phyloP scores from a whole-genome alignment of 2,329 filamentous ascomycete genomes.

The Zymoseptoria pseudotritici region DNA sequence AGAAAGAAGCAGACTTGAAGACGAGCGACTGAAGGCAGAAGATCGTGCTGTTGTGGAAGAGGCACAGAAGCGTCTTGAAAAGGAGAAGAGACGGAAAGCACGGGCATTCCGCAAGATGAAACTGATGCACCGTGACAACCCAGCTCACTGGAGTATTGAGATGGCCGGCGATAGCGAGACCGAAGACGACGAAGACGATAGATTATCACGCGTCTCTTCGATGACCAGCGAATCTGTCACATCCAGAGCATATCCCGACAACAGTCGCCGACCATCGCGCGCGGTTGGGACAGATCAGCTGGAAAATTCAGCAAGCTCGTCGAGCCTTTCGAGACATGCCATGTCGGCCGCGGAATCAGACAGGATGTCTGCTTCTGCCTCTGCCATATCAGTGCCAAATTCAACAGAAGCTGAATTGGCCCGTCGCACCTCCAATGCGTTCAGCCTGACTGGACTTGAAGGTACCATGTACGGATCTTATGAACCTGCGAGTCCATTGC shows the following conservation, averaged over 20 bases:
- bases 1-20: slow-evolving; percentile 49
- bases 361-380: slow-evolving; percentile 10
- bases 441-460: slow-evolving; percentile 52
- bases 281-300: slow-evolving; percentile 22
- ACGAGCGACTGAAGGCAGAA: slow-evolving; percentile 36
- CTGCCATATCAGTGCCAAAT: neutral
- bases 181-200: slow-evolving; percentile 35
- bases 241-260: slow-evolving; percentile 10
- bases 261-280: slow-evolving; percentile 21
- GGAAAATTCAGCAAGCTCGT: slow-evolving; percentile 4
- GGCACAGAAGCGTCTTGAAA: slow-evolving; percentile 50
- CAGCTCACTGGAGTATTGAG: slow-evolving; percentile 77
- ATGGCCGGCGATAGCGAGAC: slow-evolving; percentile 58
- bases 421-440: slow-evolving; percentile 6
- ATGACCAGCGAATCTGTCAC: slow-evolving; percentile 22
- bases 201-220: slow-evolving; percentile 31
- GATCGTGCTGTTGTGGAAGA: slow-evolving; percentile 38
- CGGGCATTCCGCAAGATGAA: slow-evolving; percentile 27
- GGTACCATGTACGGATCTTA: slow-evolving; percentile 63
- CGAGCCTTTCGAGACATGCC: neutral
- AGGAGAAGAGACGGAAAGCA: slow-evolving; percentile 33
- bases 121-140: slow-evolving; percentile 31
- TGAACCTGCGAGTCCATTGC: neutral
- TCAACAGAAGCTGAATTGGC: slow-evolving; percentile 4
- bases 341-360: slow-evolving; percentile 18